Evolutionary conservation across 2,329 filamentous ascomycete genomes (phyloP), one percentile per base, ranked within the genome.

Genomic region (Aspergillus fumigatus): DNA sequence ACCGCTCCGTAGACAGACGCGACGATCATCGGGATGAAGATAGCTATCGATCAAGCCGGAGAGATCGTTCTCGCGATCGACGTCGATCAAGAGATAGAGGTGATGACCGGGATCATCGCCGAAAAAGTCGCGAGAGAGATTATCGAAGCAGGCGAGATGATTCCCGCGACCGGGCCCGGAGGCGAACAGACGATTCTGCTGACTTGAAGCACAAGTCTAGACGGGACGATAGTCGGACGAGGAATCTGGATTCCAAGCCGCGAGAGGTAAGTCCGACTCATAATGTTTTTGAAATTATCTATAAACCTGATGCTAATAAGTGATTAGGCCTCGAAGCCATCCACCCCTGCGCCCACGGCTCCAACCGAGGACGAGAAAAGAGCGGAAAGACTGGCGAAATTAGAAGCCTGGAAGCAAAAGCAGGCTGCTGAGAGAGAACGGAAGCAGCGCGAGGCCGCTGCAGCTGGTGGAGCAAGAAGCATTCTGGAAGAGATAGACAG

Each of bases 331-430:
- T 78, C 80, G 53, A 87, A 86, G 68, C 73, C 79, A 48, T 72
- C 80, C 43, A 74, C 75, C 8, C 71, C 73, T 23, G 56, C 58
- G 14, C 61, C 80, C 54, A 70, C 80, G 53, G 75, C 78, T 48
- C 85, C 85, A 66, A 80, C 84, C 29, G 89, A 91, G 66, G 84
- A 85, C 59, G 86, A 91, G 51, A 91, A 89, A 69, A 90, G 92
- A 72, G 88, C 88, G 51, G 89, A 93, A 72, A 82, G 89, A 60
- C 80, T 92, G 47, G 90, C 90, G 27, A 92, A 90, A 70, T 77
- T 96, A 27, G 90, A 93, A 71, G 89, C 90, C 56, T 96, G 92
- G 92, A 96, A 96, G 76, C 89, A 91, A 74, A 93, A 92, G 75
- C 88, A 91, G 70, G 80, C 81, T 5, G 89, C 90, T 62, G 85